Evolutionary conservation across 106 monocot genomes (phyloP), one percentile per base, ranked within the genome.

Genomic region (Iris macrosiphon): DNA sequence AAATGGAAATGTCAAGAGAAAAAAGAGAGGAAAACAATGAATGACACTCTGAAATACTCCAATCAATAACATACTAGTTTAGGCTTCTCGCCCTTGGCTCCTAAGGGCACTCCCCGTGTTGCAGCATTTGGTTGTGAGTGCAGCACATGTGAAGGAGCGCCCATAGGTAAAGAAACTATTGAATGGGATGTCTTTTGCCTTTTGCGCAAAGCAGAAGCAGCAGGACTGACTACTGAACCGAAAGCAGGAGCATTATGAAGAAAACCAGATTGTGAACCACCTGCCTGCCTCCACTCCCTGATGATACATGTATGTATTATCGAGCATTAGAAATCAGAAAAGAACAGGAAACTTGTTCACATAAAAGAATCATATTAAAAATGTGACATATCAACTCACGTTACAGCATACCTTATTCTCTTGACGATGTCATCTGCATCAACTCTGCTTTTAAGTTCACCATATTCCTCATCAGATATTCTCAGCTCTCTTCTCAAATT

Each of bases 401-500:
- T n/a, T n/a, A n/a, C 21, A 49, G 29, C 31, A 10, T 12, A 88
- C 88, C 88, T 84, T 80, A 89, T 84, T 59, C 65, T 70, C 22
- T 30, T 47, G 43, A 81, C 79, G 52, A 72, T 43, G 35, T 81
- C 90, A 62, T 91, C 90, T 49, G 81, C 69, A 73, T 85, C 86
- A 7, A 86, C 91, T 39, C 63, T 76, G 54, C 64, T 65, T 45
- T 85, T 67, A 1, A 92, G 59, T 54, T 72, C 70, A 38, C 91
- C 67, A 49, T 92, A 85, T 33, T 92, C 91, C 19, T 79, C 69
- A 70, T 92, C 73, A 37, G 91, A 75, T 35, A 92, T 60, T 64
- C 82, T 69, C 43, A 92, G 55, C 55, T 92, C 91, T 61, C 75
- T 92, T 41, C 91, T 72, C 22, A 92, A 72, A 55, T 86, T 85